phyloP scores from a whole-genome alignment of 441 rosid genomes.

The Pelargonium citronellum region DNA sequence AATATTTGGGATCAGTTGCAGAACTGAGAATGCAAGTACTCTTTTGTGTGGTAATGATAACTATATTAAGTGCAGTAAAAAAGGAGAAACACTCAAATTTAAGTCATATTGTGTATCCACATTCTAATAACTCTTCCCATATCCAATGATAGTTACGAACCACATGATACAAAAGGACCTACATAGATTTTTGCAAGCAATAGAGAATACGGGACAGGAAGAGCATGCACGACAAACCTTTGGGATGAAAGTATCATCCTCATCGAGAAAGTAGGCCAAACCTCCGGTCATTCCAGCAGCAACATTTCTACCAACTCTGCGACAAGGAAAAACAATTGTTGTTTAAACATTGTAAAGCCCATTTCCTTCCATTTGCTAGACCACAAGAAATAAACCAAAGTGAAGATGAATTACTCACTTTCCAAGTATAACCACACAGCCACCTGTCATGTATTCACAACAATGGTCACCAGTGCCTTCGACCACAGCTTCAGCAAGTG shows the following conservation, averaged over 20 bases:
- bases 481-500: constrained; percentile 91
- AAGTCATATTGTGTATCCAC: no score
- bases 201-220: not conserved
- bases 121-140: no score
- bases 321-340: constrained; percentile 22
- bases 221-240: constrained; percentile 46
- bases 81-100: not conserved
- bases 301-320: constrained; percentile 94
- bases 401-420: constrained; percentile 54
- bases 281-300: constrained; percentile 99
- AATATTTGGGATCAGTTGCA: not conserved
- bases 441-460: constrained; percentile 98
- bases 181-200: not conserved
- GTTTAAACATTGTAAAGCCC: not conserved
- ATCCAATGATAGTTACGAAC: not conserved
- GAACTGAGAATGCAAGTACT: not conserved
- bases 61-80: not conserved
- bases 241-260: constrained; percentile 73
- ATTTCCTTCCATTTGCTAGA: constrained; percentile 12
- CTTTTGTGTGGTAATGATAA: not conserved
- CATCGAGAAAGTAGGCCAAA: constrained; percentile 83
- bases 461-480: constrained; percentile 97
- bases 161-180: not conserved
- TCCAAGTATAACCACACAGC: constrained; percentile 90
- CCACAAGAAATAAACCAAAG: constrained; percentile 1